phyloP scores from a whole-genome alignment of 2,329 filamentous ascomycete genomes.

The Cryphonectria nitschkei region DNA sequence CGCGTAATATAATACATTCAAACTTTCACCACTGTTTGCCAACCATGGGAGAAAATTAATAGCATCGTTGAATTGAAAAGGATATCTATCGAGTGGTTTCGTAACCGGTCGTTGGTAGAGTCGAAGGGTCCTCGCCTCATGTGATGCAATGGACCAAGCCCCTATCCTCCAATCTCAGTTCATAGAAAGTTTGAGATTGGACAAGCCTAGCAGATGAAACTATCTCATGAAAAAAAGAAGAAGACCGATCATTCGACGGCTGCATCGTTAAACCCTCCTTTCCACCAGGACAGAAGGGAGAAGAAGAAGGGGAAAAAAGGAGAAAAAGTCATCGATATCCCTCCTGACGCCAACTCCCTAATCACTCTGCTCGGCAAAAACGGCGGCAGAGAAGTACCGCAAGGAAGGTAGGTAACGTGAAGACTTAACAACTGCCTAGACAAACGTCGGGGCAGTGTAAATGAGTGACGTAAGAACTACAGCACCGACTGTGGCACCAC shows the following conservation, averaged over 20 bases:
- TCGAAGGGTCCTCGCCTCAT: not conserved
- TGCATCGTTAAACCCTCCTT: not conserved
- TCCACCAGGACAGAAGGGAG: not conserved
- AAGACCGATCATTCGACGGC: not conserved
- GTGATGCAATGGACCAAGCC: not conserved
- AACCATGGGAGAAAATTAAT: not conserved
- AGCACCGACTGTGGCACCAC: slow-evolving; percentile 40
- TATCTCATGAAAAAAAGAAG: not conserved
- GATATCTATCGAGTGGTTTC: not conserved
- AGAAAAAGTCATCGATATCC: not conserved
- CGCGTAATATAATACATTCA: not conserved
- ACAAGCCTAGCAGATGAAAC: not conserved
- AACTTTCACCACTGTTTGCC: not conserved
- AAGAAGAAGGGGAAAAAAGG: no score
- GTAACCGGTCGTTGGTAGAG: not conserved
- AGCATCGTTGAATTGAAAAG: not conserved
- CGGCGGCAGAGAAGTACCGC: not conserved
- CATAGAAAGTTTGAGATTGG: not conserved
- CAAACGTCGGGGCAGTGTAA: slow-evolving; percentile 42
- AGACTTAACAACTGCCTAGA: not conserved
- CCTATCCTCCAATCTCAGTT: not conserved
- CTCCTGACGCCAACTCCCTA: not conserved
- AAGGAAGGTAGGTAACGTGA: not conserved
- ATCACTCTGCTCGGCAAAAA: not conserved
- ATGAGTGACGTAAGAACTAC: slow-evolving; percentile 43